These are phyloP conservation scores for Silene latifolia DNA, from an alignment of 148 eudicot species.

Conservation along the genomic window DNA sequence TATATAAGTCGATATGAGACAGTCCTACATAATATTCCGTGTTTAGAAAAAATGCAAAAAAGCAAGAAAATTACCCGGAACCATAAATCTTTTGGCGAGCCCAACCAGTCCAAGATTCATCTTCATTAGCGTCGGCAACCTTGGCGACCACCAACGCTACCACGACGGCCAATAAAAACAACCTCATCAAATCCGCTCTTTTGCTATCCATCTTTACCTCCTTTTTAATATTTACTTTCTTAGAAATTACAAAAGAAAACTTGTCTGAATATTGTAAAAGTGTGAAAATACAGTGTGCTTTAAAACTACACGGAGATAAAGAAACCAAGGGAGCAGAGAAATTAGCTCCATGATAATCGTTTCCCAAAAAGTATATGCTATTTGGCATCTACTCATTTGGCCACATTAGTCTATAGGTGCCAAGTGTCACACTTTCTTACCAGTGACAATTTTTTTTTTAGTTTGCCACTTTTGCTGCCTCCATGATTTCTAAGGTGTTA, in stretches of 20 bases:
- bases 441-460: not conserved
- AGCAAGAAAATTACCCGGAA: not conserved
- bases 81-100: not conserved
- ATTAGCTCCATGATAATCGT: constrained; percentile 14
- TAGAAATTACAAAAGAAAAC: not conserved
- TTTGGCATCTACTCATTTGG: too few relatives aligned
- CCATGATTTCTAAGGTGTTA: not conserved
- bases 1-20: too few relatives aligned
- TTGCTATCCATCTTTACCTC: constrained; percentile 9
- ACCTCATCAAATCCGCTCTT: constrained; percentile 5
- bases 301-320: not conserved
- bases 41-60: not conserved
- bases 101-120: constrained; percentile 15
- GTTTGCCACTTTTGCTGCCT: not conserved
- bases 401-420: too few relatives aligned
- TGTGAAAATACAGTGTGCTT: not conserved
- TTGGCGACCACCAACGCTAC: constrained; percentile 14
- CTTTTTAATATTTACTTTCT: not conserved
- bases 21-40: not conserved
- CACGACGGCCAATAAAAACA: constrained; percentile 13
- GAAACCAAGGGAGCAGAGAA: constrained; percentile 16
- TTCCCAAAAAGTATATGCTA: not conserved
- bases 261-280: not conserved
- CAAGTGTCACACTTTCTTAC: too few relatives aligned
- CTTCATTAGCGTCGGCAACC: constrained; percentile 11